Base-by-base conservation (phyloP, 306 rosid species). In the Adenanthera pavonina region DNA sequence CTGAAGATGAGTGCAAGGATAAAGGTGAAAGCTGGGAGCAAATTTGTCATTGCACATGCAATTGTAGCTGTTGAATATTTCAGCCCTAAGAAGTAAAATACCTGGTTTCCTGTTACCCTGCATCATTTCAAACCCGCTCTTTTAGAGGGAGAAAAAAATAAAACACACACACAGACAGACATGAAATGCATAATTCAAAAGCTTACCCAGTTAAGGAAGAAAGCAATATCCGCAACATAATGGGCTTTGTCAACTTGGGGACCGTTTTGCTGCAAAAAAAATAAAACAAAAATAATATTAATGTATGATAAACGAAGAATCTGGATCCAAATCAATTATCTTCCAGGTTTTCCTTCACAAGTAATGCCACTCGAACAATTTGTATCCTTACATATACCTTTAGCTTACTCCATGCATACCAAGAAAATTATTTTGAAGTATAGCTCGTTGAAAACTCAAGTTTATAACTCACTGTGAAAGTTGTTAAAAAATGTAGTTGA, bases 191-290 rank as follows among this genome's bases (percentile, higher is more conserved):
- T 15, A 53, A 44, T 62, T 10, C 30, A 20, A 46, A 81, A 57
- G 78, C 85, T 84, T 91, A 91, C 97, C 97, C 98, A 6, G 95
- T 87, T 80, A 95, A 36, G 56, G 99, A 93, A 75, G 96, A 91
- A 4, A 89, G 30, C 33, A 92, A 57, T 17, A 90, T 86, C 83
- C 89, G 91, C 74, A 88, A 15, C 81, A 92, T 71, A 54, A 93
- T 85, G 20, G 88, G 80, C 83, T 46, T 73, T 71, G 98, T 92
- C 81, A 95, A 86, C 89, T 30, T 85, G 80, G 97, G 94, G 75
- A 88, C 80, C 13, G 85, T 83, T 54, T 88, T 88, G 84, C 97
- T 95, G 7, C 7, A 71, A 14, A 84, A 40, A 38, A 43, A 84
- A 40, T 33, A 43, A 43, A 52, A 5, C 10, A 44, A 20, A 43